Evolutionary conservation across 139 green algal species (phyloP).

Genomic region (Micractinium conductrix): DNA sequence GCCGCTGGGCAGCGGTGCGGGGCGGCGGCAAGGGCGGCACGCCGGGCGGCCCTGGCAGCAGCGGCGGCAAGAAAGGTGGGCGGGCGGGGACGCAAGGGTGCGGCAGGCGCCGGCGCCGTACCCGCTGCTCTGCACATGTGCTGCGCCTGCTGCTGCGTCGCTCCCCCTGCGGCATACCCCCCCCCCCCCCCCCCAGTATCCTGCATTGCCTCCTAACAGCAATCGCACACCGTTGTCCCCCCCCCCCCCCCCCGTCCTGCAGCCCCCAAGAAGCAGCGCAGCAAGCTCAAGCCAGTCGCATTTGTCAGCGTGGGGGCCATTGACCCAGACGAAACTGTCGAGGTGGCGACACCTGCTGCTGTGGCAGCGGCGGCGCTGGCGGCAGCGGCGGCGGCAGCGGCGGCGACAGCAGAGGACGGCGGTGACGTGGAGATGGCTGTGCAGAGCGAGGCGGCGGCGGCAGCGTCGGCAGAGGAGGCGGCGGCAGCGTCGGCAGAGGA

Average conservation of each 20-base stretch:
- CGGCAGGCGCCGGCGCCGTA: too few relatives aligned
- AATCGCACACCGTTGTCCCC: not conserved
- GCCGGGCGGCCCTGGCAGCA: not conserved
- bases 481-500: not conserved
- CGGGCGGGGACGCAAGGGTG: too few relatives aligned
- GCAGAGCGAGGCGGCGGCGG: not conserved
- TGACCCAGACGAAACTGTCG: slow-evolving; percentile 14
- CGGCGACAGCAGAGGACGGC: not conserved
- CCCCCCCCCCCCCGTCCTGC: not conserved
- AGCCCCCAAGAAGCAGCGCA: slow-evolving; percentile 21
- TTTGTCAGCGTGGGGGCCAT: slow-evolving; percentile 46
- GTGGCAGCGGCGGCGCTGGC: not conserved
- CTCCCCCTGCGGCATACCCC: not conserved
- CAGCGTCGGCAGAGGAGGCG: not conserved
- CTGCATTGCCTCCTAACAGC: not conserved
- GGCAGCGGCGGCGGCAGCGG: not conserved
- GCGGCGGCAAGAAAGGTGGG: slow-evolving; percentile 19
- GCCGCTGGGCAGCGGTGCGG: slow-evolving; percentile 19
- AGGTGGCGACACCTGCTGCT: not conserved
- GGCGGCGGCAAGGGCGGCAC: not conserved
- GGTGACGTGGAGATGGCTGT: not conserved
- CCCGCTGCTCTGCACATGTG: not conserved
- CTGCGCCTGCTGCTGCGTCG: not conserved
- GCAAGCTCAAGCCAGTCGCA: slow-evolving; percentile 31
- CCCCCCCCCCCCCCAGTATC: not conserved